Conservation (phyloP, 1,284 basidiomycete species). For the Sanguinoderma infundibulare region DNA sequence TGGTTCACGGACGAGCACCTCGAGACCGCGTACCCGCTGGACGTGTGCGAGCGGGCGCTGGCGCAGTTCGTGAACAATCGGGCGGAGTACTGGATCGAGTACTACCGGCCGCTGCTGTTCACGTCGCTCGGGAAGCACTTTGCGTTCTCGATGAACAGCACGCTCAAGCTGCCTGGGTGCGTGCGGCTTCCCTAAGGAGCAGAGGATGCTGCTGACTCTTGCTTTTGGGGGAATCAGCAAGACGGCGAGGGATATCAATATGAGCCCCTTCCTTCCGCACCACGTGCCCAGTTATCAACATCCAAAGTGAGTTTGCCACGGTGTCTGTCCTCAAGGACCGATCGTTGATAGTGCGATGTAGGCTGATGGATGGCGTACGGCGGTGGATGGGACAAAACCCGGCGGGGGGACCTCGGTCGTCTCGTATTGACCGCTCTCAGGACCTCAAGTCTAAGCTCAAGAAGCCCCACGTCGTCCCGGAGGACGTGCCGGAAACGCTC, state of each 20-base stretch:
- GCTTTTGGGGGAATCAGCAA: conserved; percentile 52
- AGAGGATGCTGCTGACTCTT: background rate
- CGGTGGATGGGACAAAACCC: conserved; percentile 68
- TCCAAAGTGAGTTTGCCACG: conserved; percentile 43
- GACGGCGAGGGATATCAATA: conserved; percentile 65
- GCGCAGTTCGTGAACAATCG: conserved; percentile 59
- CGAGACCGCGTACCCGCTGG: conserved; percentile 59
- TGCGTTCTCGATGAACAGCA: conserved; percentile 87
- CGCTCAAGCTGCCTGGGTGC: conserved; percentile 80
- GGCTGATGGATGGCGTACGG: conserved; percentile 75
- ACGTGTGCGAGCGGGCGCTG: conserved; percentile 60
- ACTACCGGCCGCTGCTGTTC: conserved; percentile 87
- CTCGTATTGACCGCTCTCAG: conserved; percentile 39
- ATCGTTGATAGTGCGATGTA: conserved; percentile 31
- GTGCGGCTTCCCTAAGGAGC: background rate
- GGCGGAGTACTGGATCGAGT: conserved; percentile 87
- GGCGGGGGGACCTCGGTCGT: conserved; percentile 45
- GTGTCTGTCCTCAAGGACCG: background rate
- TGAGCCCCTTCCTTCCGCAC: conserved; percentile 75
- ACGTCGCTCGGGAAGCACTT: conserved; percentile 85
- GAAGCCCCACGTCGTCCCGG: conserved; percentile 29
- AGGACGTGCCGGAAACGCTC: conserved; percentile 59
- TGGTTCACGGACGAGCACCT: conserved; percentile 85
- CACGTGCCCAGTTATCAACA: conserved; percentile 45
- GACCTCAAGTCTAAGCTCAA: conserved; percentile 37